phyloP scores from a whole-genome alignment of 2,329 filamentous ascomycete species.

The Aspergillus sp. region DNA sequence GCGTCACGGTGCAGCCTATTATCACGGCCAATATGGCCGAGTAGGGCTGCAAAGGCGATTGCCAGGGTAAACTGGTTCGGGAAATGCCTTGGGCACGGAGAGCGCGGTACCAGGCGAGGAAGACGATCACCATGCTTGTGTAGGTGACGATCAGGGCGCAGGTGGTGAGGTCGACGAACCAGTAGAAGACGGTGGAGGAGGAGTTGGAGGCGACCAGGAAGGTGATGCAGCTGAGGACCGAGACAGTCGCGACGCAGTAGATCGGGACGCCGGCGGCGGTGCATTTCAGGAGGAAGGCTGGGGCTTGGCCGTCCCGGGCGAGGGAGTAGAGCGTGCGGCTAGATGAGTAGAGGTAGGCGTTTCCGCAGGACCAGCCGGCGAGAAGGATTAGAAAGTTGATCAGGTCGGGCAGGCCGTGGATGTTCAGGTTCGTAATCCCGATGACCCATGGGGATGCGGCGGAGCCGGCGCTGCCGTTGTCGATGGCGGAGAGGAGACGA shows the following conservation, averaged over 20 bases:
- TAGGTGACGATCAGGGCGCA: slow-evolving; percentile 45
- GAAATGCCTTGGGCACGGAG: slow-evolving; percentile 68
- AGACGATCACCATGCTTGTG: slow-evolving; percentile 65
- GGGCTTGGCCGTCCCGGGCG: slow-evolving; percentile 51
- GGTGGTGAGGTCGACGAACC: slow-evolving; percentile 64
- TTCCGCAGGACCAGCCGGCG: slow-evolving; percentile 68
- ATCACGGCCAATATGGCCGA: slow-evolving; percentile 63
- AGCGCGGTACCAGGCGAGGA: slow-evolving; percentile 69
- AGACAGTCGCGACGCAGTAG: slow-evolving; percentile 65
- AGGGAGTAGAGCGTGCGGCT: slow-evolving; percentile 52
- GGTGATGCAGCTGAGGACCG: slow-evolving; percentile 65
- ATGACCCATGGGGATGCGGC: slow-evolving; percentile 73
- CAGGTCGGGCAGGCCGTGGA: slow-evolving; percentile 65
- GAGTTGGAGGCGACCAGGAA: slow-evolving; percentile 67
- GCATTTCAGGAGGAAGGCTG: slow-evolving; percentile 57
- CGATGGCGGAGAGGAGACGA: slow-evolving; percentile 59
- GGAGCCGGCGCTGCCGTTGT: slow-evolving; percentile 57
- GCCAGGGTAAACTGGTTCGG: slow-evolving; percentile 64
- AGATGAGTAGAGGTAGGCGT: slow-evolving; percentile 61
- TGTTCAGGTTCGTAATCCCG: slow-evolving; percentile 65
- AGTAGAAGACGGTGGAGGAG: slow-evolving; percentile 65
- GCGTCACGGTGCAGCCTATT: slow-evolving; percentile 55
- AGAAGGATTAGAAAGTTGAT: slow-evolving; percentile 74
- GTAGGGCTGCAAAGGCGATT: slow-evolving; percentile 66
- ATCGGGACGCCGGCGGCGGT: slow-evolving; percentile 66